A percentile compares a stretch with the other conserved stretches of the same genome.
Conservation (phyloP, 2,329 filamentous ascomycete genomes). For the Scleromitrula shiraiana region DNA sequence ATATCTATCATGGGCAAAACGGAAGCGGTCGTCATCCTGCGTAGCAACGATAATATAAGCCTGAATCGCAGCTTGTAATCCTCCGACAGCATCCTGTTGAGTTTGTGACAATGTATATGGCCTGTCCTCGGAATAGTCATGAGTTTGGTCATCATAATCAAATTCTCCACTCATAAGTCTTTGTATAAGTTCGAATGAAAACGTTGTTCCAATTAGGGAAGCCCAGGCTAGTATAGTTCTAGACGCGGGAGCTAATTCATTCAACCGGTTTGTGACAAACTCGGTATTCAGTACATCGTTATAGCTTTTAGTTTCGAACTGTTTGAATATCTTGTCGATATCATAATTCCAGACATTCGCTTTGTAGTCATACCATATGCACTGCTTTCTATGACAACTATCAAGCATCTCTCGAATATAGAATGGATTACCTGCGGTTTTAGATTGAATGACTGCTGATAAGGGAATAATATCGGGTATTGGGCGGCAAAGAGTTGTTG, state of each 20-base stretch:
- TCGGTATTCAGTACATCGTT: constrained; percentile 74
- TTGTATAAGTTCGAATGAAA: constrained; percentile 76
- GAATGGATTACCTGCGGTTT: constrained; percentile 72
- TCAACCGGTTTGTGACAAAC: constrained; percentile 71
- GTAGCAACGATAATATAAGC: constrained; percentile 74
- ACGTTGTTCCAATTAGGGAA: constrained; percentile 70
- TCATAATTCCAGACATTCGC: constrained; percentile 78
- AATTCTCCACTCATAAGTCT: constrained; percentile 70
- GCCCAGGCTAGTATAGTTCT: constrained; percentile 80
- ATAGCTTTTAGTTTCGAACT: constrained; percentile 72
- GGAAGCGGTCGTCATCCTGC: constrained; percentile 78
- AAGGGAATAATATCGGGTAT: constrained; percentile 68
- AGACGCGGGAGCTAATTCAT: constrained; percentile 66
- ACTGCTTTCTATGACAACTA: constrained; percentile 76
- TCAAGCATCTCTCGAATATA: constrained; percentile 88
- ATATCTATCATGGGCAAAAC: constrained; percentile 84
- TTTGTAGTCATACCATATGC: constrained; percentile 85
- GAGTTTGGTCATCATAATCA: constrained; percentile 37
- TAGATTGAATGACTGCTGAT: constrained; percentile 69
- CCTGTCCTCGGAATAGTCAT: constrained; percentile 32
- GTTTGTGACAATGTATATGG: constrained; percentile 37
- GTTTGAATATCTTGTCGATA: constrained; percentile 75
- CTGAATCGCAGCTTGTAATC: constrained; percentile 74
- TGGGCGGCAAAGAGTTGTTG: constrained; percentile 67
- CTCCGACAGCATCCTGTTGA: constrained; percentile 62